Base-by-base conservation (phyloP, 2,329 filamentous ascomycete species). In the Clarireedia monteithiana region DNA sequence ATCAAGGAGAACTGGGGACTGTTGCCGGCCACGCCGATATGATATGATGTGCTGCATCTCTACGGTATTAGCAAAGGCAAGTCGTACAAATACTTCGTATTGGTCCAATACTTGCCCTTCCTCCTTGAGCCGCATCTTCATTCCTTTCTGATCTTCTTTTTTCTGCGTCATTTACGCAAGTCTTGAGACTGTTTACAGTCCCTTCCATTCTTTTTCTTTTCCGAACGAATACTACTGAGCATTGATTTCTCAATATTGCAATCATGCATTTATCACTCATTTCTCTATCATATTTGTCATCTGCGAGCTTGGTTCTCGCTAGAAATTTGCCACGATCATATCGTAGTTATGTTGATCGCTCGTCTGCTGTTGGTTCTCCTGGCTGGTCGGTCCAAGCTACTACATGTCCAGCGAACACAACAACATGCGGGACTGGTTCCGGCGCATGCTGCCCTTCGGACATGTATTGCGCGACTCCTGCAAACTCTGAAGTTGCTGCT, bases 401-500 rank as follows among this genome's bases (percentile, higher is more conserved):
- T 17, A 57, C 23, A 17, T 53, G 52, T 38, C 53, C 53, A 5
- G 14, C 39, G 24, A 48, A 34, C 17, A 42, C 26, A 20, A 44
- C 30, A 26, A 53, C 57, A 5, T 59, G 57, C 26, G 57, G 57
- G 5, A 27, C 39, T 34, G 38, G 26, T 14, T 36, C 45, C 12
- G 58, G 58, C 5, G 50, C 58, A 36, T 59, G 51, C 39, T 59
- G 58, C 38, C 58, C 58, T 17, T 55, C 55, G 5, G 45, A 26
- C 34, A 53, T 59, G 23, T 20, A 48, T 30, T 59, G 58, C 23
- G 52, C 50, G 14, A n/a, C 52, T 10, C 48, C 48, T 50, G 58
- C 44, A 7, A 59, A 58, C 36, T 46, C 54, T n/a, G 55, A 59
- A 26, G 55, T 59, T 40, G 58, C 56, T 38, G 55, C 58, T 23